Percentiles rank a stretch among this genome's conserved stretches.
phyloP scores from a whole-genome alignment of 2,329 filamentous ascomycete genomes.

The Fusarium pseudograminearum region DNA sequence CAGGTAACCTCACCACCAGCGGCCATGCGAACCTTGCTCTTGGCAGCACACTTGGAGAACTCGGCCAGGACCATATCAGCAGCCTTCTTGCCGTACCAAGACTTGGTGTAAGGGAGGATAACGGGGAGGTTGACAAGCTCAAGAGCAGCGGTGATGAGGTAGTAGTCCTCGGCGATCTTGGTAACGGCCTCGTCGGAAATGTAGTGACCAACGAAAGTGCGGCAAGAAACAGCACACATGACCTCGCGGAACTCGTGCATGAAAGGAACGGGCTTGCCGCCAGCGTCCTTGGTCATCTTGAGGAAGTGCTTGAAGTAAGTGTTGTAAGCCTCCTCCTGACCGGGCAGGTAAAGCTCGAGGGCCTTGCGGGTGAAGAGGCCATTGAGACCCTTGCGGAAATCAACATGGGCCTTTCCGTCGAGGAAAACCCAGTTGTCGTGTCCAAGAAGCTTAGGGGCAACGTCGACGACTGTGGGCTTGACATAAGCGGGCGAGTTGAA shows the following conservation, averaged over 20 bases:
- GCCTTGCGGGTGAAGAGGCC: slow-evolving; percentile 92
- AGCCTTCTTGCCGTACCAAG: slow-evolving; percentile 97
- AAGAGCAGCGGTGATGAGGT: slow-evolving; percentile 92
- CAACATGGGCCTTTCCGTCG: slow-evolving; percentile 93
- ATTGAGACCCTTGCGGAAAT: slow-evolving; percentile 97
- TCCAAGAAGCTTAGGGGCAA: slow-evolving; percentile 91
- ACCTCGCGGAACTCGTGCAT: slow-evolving; percentile 94
- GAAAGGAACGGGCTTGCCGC: slow-evolving; percentile 82
- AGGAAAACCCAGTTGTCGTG: slow-evolving; percentile 97
- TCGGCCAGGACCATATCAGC: slow-evolving; percentile 91
- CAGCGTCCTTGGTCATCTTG: slow-evolving; percentile 76
- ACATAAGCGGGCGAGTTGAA: slow-evolving; percentile 94
- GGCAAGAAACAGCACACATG: slow-evolving; percentile 93
- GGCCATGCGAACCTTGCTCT: slow-evolving; percentile 92
- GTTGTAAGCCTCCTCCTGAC: slow-evolving; percentile 92
- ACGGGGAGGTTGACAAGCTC: slow-evolving; percentile 99
- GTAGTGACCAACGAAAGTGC: slow-evolving; percentile 97
- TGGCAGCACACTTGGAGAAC: slow-evolving; percentile 91
- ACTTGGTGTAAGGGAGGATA: slow-evolving; percentile 93
- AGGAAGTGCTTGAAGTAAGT: slow-evolving; percentile 86
- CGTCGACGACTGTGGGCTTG: slow-evolving; percentile 96
- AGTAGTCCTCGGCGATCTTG: slow-evolving; percentile 97
- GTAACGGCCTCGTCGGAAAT: slow-evolving; percentile 90
- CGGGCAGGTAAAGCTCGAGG: slow-evolving; percentile 87
- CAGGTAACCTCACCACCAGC: slow-evolving; percentile 88